Percentiles rank a stretch among this genome's conserved stretches.
These are phyloP conservation scores for Kernera saxatilis DNA, from an alignment of 345 rosid species.

Conservation along the genomic window DNA sequence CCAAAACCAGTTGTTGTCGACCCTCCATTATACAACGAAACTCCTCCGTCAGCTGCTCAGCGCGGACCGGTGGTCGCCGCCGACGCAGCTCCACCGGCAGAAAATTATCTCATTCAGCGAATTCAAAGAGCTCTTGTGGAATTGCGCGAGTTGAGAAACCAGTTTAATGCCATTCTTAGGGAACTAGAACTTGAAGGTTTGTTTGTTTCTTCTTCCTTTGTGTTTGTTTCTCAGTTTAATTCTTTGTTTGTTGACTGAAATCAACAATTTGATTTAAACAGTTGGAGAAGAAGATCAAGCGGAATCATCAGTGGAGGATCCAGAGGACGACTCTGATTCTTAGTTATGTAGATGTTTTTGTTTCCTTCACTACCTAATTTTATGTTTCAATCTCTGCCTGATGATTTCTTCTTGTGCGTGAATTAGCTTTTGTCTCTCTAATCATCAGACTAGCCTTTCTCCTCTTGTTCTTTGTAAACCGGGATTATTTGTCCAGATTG, in stretches of 20 bases:
- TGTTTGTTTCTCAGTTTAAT: not conserved
- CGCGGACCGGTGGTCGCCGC: not conserved
- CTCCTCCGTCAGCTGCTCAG: conserved; percentile 2
- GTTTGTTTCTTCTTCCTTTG: not conserved
- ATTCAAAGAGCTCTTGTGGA: conserved; percentile 30
- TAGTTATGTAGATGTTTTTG: conserved; percentile 1
- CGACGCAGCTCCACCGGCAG: not conserved
- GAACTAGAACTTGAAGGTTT: conserved; percentile 19
- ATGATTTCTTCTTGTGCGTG: not conserved
- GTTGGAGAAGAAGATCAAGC: conserved; percentile 28
- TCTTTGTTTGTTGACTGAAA: not conserved
- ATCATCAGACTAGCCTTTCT: not conserved
- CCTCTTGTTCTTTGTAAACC: not conserved
- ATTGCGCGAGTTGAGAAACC: conserved; percentile 21
- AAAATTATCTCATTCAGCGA: conserved; percentile 17
- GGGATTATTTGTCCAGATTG: not conserved
- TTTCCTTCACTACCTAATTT: not conserved
- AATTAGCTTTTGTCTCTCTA: not conserved
- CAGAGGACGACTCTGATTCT: conserved; percentile 31
- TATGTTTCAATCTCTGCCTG: not conserved
- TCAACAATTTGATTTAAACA: not conserved
- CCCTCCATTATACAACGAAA: conserved; percentile 23
- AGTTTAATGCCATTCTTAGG: conserved; percentile 27
- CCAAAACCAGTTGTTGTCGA: conserved; percentile 32
- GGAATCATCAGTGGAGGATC: conserved; percentile 34